These are phyloP conservation scores for Rutstroemia sp. DNA, from an alignment of 2,329 filamentous ascomycete species.

Conservation along the genomic window DNA sequence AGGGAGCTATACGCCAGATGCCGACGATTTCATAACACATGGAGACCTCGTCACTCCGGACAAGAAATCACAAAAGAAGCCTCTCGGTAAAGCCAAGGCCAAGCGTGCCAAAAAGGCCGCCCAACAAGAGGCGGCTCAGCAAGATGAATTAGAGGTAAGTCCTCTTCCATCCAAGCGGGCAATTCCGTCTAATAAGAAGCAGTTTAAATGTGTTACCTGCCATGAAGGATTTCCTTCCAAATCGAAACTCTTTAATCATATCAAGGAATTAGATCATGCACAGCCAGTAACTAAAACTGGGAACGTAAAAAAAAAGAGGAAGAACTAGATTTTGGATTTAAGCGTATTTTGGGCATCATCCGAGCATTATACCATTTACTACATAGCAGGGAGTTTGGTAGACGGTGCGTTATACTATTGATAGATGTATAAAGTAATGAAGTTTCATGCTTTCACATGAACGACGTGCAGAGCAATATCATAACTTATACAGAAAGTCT, in stretches of 20 bases:
- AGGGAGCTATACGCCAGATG: background rate
- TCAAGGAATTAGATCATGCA: constrained; percentile 49
- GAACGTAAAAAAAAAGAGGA: constrained; percentile 20
- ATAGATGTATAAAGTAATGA: background rate
- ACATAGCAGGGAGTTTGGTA: constrained; percentile 7
- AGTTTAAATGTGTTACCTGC: constrained; percentile 49
- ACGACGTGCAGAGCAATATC: background rate
- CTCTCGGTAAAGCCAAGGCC: constrained; percentile 44
- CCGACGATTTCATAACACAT: background rate
- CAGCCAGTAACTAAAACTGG: constrained; percentile 32
- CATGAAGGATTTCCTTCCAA: constrained; percentile 50
- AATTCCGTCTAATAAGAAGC: constrained; percentile 11
- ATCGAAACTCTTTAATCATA: constrained; percentile 55
- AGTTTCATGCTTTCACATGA: too few relatives aligned
- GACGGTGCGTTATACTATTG: background rate
- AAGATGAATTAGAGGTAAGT: constrained; percentile 15
- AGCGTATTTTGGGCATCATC: background rate
- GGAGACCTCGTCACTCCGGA: background rate
- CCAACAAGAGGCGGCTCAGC: constrained; percentile 6
- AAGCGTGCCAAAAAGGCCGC: constrained; percentile 40
- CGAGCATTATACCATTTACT: constrained; percentile 5
- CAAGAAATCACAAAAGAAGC: constrained; percentile 19
- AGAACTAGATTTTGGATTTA: background rate
- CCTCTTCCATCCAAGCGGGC: background rate
- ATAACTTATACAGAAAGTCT: background rate